Percentiles rank a stretch among this genome's conserved stretches.
Evolutionary conservation across 257 asterid species (phyloP).

Genomic region (Plantago elongata): DNA sequence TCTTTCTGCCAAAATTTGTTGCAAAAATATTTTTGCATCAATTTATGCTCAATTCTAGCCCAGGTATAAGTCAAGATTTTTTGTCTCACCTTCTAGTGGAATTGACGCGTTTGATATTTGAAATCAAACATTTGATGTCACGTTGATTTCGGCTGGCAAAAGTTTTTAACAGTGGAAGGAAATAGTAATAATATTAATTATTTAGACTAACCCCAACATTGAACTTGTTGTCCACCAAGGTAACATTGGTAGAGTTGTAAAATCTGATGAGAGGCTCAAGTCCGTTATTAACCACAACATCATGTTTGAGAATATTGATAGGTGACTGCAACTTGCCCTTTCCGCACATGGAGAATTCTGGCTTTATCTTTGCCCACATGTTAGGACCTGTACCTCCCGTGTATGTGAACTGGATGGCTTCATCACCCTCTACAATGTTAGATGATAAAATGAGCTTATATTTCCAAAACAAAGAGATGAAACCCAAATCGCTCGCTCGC

Average conservation of each 20-base stretch:
- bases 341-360: conserved; percentile 63
- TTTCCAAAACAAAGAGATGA: not conserved
- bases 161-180: too few species aligned
- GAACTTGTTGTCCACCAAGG: conserved; percentile 68
- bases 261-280: conserved; percentile 54
- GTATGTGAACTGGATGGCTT: conserved; percentile 45
- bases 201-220: conserved; percentile 54
- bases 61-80: too few species aligned
- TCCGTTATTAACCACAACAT: conserved; percentile 36
- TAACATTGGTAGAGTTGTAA: conserved; percentile 47
- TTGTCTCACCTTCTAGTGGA: too few species aligned
- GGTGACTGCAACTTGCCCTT: conserved; percentile 75
- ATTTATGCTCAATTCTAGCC: too few species aligned
- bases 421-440: conserved; percentile 23
- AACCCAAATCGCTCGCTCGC: not conserved
- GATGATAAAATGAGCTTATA: too few species aligned
- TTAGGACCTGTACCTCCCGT: conserved; percentile 64
- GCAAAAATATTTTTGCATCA: too few species aligned
- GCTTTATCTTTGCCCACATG: conserved; percentile 63
- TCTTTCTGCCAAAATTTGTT: too few species aligned
- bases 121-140: too few species aligned
- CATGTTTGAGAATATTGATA: conserved; percentile 39
- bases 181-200: too few species aligned
- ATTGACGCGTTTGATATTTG: too few species aligned
- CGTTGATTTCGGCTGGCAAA: too few species aligned